Base-by-base conservation (phyloP, 208 protist species). In the Phytomonas francai region DNA sequence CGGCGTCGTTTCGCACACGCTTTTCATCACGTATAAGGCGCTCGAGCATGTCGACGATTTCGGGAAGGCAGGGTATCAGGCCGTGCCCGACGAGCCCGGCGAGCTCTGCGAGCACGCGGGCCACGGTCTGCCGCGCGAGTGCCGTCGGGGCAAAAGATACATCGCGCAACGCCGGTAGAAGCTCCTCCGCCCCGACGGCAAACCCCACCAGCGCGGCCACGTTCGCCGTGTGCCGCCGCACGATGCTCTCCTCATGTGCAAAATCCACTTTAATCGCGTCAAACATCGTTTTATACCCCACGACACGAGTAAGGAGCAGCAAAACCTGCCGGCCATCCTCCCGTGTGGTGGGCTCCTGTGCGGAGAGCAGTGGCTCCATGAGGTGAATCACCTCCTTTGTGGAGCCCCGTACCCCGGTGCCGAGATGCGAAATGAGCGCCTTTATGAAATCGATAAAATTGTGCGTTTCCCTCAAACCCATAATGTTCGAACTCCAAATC, bases 251-350 rank as follows among this genome's bases (percentile, higher is more conserved):
- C 22, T 88, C 81, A 73, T 98, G 94, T 39, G 99, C 97, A 76
- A 99, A 98, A 81, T 99, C 98, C 22, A 98, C 97, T 30, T 97
- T 89, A 85, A 99, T 98, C 7, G 97, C 97, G 16, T 94, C 88
- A 64, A 99, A 99, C 81, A 99, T 98, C 14, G 87, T 90, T 14
- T 97, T 85, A 42, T 99, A 91, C 12, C 99, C 99, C 11, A 98
- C 98, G 7, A 99, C 98, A 74, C 99, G 99, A 29, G 97, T 91
- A 16, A 99, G 83, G 79, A 99, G 98, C 33, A 91, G 94, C 34
- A 99, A 98, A 61, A 99, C 99, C 75, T 99, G 98, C 56, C 98
- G 85, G 8, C 97, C 99, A 81, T 99, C 99, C 30, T 99, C 96
- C 58, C 98, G 92, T 0, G 98, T 95, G 78, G 98, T 97, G 67